These are phyloP conservation scores for Boletus rex-veris DNA, from an alignment of 768 basidiomycete species.

Conservation along the genomic window DNA sequence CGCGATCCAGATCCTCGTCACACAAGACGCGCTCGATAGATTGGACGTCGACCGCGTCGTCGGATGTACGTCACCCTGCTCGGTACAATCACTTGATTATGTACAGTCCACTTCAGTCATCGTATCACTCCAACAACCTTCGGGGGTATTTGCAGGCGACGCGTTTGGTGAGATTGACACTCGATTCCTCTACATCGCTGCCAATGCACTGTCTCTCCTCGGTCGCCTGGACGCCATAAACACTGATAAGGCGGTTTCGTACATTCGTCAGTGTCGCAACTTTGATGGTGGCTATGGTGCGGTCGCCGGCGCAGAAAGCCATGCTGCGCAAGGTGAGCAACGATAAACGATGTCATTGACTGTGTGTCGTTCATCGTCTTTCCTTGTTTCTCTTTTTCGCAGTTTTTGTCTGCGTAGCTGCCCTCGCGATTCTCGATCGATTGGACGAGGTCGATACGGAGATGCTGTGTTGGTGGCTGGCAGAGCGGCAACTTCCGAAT, in stretches of 20 bases:
- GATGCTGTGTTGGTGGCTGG: slow-evolving; percentile 90
- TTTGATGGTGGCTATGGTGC: slow-evolving; percentile 96
- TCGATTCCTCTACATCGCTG: slow-evolving; percentile 86
- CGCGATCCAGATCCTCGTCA: slow-evolving; percentile 88
- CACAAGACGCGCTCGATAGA: slow-evolving; percentile 74
- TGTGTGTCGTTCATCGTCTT: not conserved
- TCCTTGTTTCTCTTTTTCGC: too few species aligned
- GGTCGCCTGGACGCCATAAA: slow-evolving; percentile 70
- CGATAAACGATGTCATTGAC: too few species aligned
- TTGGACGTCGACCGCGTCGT: slow-evolving; percentile 69
- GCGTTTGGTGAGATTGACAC: slow-evolving; percentile 90
- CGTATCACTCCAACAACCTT: slow-evolving; percentile 76
- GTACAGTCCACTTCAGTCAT: slow-evolving; percentile 53
- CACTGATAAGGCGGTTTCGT: slow-evolving; percentile 60
- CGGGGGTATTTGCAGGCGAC: slow-evolving; percentile 90
- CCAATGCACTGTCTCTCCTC: slow-evolving; percentile 78
- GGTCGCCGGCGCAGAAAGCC: slow-evolving; percentile 83
- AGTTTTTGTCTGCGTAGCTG: slow-evolving; percentile 90
- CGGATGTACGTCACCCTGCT: slow-evolving; percentile 51
- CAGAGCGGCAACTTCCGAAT: slow-evolving; percentile 87
- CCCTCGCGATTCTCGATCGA: slow-evolving; percentile 82
- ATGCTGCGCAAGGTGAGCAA: slow-evolving; percentile 77
- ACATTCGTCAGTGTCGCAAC: slow-evolving; percentile 78
- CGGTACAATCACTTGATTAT: not conserved
- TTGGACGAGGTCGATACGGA: slow-evolving; percentile 76